Evolutionary conservation across 768 basidiomycete species (phyloP).

Genomic region (Porpolomopsis calyptriformis): DNA sequence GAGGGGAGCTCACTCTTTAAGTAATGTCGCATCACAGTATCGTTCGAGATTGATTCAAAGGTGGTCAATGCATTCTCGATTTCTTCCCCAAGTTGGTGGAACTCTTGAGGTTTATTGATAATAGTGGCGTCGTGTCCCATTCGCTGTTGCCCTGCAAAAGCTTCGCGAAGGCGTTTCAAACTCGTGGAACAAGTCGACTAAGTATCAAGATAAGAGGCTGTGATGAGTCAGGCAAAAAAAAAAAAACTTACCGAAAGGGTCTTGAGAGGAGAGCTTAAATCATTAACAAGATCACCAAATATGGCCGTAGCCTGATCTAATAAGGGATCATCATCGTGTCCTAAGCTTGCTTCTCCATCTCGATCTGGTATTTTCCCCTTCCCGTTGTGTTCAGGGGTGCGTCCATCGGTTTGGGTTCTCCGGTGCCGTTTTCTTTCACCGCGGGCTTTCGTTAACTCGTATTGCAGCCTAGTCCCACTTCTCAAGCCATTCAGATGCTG

Average conservation of each 20-base stretch:
- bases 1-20: conserved; percentile 34
- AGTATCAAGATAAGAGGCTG: neutral
- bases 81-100: conserved; percentile 48
- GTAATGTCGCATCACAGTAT: conserved; percentile 72
- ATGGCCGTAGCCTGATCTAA: conserved; percentile 55
- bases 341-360: conserved; percentile 22
- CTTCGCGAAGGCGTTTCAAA: conserved; percentile 52
- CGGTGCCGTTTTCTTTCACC: conserved; percentile 19
- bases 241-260: conserved; percentile 50
- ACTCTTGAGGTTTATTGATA: conserved; percentile 45
- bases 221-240: neutral
- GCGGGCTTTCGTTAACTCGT: conserved; percentile 60
- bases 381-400: conserved; percentile 4
- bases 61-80: conserved; percentile 60
- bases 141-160: conserved; percentile 33
- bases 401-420: conserved; percentile 9
- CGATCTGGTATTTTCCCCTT: conserved; percentile 17
- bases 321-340: conserved; percentile 31
- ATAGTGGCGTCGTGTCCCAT: conserved; percentile 24
- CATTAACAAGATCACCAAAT: conserved; percentile 73
- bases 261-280: conserved; percentile 67
- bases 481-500: conserved; percentile 90
- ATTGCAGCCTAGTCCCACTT: conserved; percentile 74
- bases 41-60: conserved; percentile 77
- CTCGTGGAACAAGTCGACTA: conserved; percentile 53